These are phyloP conservation scores for Russula sp. DNA, from an alignment of 768 basidiomycete species.

Conservation along the genomic window DNA sequence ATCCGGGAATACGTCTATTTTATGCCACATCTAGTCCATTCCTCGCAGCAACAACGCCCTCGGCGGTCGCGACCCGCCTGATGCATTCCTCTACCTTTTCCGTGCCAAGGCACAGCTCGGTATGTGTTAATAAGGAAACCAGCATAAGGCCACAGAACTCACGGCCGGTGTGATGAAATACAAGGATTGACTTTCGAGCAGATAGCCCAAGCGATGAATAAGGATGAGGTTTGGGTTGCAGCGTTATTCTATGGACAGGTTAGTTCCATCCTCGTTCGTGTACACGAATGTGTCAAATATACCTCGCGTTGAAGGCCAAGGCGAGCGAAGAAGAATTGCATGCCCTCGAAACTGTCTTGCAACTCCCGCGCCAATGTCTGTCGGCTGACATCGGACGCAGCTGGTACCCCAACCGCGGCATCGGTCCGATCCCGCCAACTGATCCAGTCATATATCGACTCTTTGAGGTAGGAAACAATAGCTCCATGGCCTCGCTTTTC, in stretches of 20 bases:
- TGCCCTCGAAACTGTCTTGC: constrained; percentile 49
- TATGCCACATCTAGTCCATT: constrained; percentile 5
- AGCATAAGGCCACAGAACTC: constrained; percentile 58
- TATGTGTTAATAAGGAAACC: neutral
- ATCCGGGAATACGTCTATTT: neutral
- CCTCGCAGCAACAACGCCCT: constrained; percentile 3
- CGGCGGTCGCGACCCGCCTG: neutral
- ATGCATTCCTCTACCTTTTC: neutral
- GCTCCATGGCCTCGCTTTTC: neutral
- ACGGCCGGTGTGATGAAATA: neutral
- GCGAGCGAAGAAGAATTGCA: constrained; percentile 56
- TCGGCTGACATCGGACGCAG: constrained; percentile 50
- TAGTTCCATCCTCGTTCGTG: neutral
- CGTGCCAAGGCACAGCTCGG: neutral
- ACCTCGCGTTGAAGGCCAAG: constrained; percentile 53
- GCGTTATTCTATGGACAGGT: constrained; percentile 82
- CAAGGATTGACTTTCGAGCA: constrained; percentile 67
- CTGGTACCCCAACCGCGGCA: constrained; percentile 74
- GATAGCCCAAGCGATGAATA: constrained; percentile 61
- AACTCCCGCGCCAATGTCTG: constrained; percentile 38
- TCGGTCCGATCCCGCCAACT: constrained; percentile 67
- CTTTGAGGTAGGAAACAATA: constrained; percentile 55
- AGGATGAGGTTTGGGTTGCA: constrained; percentile 81
- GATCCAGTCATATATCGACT: constrained; percentile 81
- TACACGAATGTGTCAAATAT: neutral